Evolutionary conservation across 108 stramenopile species (phyloP).

Genomic region (Fragilariopsis cylindrus): DNA sequence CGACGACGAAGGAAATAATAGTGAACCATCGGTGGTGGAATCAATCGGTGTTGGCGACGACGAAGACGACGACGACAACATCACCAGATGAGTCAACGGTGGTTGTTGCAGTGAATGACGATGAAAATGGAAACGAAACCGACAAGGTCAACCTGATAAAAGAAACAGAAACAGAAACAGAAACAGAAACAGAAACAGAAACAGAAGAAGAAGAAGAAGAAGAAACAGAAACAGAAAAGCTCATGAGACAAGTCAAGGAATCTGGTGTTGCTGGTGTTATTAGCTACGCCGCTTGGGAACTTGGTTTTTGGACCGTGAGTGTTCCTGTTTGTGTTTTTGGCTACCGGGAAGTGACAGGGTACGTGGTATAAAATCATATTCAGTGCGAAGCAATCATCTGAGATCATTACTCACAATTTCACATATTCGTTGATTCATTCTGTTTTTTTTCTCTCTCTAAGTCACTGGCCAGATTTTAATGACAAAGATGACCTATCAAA

Average conservation of each 20-base stretch:
- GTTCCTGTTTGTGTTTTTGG: constrained; percentile 75
- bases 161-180: neutral
- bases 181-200: neutral
- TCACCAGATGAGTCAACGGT: neutral
- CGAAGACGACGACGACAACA: neutral
- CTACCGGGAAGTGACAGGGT: constrained; percentile 65
- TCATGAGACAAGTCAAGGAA: constrained; percentile 73
- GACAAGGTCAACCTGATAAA: neutral
- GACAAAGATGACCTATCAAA: constrained; percentile 74
- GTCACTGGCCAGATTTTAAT: constrained; percentile 77
- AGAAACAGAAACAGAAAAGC: constrained; percentile 27
- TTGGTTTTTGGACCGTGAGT: constrained; percentile 76
- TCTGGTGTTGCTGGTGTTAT: constrained; percentile 77
- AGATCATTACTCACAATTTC: neutral
- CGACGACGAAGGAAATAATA: neutral
- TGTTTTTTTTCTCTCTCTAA: neutral
- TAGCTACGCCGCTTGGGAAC: constrained; percentile 78
- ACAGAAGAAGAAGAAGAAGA: neutral
- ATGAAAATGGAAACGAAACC: neutral
- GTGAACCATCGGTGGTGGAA: neutral
- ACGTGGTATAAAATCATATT: neutral
- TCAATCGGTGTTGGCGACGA: neutral
- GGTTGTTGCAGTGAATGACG: neutral
- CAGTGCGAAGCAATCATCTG: neutral
- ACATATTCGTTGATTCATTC: neutral